Conservation (phyloP, 768 basidiomycete genomes). For the Roridomyces roridus region DNA sequence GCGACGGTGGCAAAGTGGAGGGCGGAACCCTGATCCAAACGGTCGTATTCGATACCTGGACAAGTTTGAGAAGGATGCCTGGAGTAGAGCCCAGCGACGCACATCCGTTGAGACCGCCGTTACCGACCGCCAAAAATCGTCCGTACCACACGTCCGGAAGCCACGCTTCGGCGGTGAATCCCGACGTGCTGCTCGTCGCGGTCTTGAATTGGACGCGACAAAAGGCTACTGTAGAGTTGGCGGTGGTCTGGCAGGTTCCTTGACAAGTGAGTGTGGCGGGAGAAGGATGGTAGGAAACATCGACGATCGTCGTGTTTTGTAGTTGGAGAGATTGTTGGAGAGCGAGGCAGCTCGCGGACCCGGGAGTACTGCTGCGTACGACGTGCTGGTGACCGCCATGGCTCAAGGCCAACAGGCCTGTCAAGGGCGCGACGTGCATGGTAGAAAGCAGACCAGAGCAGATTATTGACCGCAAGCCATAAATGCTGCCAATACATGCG, state of each 20-base stretch:
- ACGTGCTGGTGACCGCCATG: too few relatives aligned
- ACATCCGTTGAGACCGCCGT: slow-evolving; percentile 16
- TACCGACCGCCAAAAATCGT: slow-evolving; percentile 14
- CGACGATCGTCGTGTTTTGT: slow-evolving; percentile 11
- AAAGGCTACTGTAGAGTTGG: neutral
- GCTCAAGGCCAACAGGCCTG: too few relatives aligned
- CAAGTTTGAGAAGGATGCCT: neutral
- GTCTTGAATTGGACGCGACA: slow-evolving; percentile 15
- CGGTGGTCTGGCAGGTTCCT: slow-evolving; percentile 3
- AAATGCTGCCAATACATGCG: too few relatives aligned
- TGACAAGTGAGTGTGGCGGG: neutral
- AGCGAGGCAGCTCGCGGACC: slow-evolving; percentile 1
- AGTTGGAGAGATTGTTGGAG: neutral
- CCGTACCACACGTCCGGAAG: slow-evolving; percentile 17
- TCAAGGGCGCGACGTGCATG: too few relatives aligned
- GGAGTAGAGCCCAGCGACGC: neutral
- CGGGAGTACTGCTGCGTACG: too few relatives aligned
- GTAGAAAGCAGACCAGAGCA: too few relatives aligned
- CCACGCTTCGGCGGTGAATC: slow-evolving; percentile 1
- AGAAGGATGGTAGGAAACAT: neutral
- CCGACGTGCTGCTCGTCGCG: slow-evolving; percentile 1
- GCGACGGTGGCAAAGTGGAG: slow-evolving; percentile 28
- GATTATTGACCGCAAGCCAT: too few relatives aligned
- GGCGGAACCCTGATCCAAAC: slow-evolving; percentile 21
- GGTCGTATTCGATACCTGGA: slow-evolving; percentile 27